Evolutionary conservation across 495 filamentous ascomycete genomes (phyloP), one percentile per base, ranked within the genome.

Genomic region (Penicillium alfredii): DNA sequence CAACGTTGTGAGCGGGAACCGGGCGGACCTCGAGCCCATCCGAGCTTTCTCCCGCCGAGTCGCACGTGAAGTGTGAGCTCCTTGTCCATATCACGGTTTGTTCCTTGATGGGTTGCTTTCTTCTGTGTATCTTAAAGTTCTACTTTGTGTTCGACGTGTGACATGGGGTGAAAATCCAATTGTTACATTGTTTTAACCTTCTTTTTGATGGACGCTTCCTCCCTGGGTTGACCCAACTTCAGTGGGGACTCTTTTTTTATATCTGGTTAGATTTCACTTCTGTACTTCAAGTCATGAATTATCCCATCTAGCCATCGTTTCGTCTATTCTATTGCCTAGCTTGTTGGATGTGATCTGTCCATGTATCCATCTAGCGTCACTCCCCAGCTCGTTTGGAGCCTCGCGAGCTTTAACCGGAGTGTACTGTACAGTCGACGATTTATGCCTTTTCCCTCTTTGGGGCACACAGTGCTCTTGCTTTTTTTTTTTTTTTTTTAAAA

Each of bases 41-140:
- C 26, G 36, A 39, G 14, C 22, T 27, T 21, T n/a, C n/a, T n/a
- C n/a, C n/a, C n/a, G n/a, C n/a, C n/a, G n/a, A n/a, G n/a, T n/a
- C n/a, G n/a, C n/a, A n/a, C n/a, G n/a, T n/a, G 33, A 33, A 33
- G 36, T 44, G 43, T 40, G 44, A 38, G 44, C 48, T 38, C 44
- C 38, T 30, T 57, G 55, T 56, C 41, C 33, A 59, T 56, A 56
- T 50, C 42, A 50, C 42, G 52, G 46, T 47, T 48, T 53, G 45
- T 42, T 43, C 42, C 34, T 42, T 49, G 45, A 47, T 36, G 42
- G 48, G 42, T 51, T 40, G 33, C 28, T 59, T 53, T 54, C 44
- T 58, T 62, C 60, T 56, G 44, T 68, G 64, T 68, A 68, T 64
- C 64, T 65, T 66, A 64, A 52, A 46, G 58, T 60, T 42, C 59